Base-by-base conservation (phyloP, 257 asterid species). In the Leonotis leonurus region DNA sequence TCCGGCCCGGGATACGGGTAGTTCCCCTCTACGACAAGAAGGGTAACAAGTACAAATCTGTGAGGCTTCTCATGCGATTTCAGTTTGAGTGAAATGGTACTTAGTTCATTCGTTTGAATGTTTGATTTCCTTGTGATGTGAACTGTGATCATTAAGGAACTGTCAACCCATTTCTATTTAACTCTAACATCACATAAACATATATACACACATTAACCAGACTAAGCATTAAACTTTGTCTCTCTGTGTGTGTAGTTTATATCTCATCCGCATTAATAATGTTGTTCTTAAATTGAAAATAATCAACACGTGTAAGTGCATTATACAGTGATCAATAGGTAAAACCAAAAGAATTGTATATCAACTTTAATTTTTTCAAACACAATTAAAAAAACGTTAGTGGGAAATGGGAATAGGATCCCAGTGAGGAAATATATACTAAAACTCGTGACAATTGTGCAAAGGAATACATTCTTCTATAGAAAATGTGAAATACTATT, bases 11-110 rank as follows among this genome's bases (percentile, higher is more conserved):
- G 73, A 86, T 92, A 17, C 75, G 99, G 8, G 75, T 95, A 7
- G 86, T 89, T 13, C 94, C 99, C 1, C 73, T 92, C 18, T 80
- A 89, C 13, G 86, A 87, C 56, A 83, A 81, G 40, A 92, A 89
- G 72, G 99, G 99, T 12, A 80, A 69, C 41, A 85, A 87, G 49
- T 78, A 67, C 35, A 83, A 72, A 30, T 83, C 94, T 0, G 97
- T 89, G 7, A 87, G 75, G 79, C 99, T 92, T 30, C 96, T 93
- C 1, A 85, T 89, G 94, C 75, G 85, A 48, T 93, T 89, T 69
- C 81, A 72, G 66, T 89, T 92, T 59, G 55, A 66, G 32, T 84
- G 77, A 77, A 36, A 13, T 35, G 40, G 44, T 14, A 41, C 0
- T 41, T 41, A 3, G 6, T 2, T 3, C 7, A 33, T 33, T 8